Evolutionary conservation across 306 rosid species (phyloP).

Genomic region (Prunus persica): DNA sequence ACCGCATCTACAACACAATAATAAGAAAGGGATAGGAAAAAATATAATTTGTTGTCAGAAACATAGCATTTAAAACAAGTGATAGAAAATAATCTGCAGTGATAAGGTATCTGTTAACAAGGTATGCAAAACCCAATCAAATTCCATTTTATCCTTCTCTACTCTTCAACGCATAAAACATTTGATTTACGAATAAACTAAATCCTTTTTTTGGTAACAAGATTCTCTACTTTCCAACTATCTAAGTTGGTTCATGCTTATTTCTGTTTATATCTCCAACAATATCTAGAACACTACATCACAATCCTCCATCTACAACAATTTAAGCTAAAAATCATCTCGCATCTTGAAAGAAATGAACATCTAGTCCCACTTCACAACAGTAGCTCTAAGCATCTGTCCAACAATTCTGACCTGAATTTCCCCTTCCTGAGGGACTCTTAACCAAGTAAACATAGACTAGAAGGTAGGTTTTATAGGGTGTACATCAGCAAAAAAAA

Average conservation of each 20-base stretch:
- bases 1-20: constrained; percentile 1
- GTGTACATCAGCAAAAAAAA: neutral
- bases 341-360: neutral
- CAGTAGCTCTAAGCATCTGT: neutral
- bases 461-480: neutral
- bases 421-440: neutral
- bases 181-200: neutral
- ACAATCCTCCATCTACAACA: neutral
- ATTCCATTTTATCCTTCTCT: neutral
- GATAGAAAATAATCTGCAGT: neutral
- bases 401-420: neutral
- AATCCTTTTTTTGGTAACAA: neutral
- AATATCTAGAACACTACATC: neutral
- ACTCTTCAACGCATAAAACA: neutral
- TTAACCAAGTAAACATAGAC: neutral
- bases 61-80: neutral
- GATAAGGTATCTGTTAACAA: neutral
- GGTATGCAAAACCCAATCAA: neutral
- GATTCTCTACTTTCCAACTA: neutral
- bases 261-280: neutral
- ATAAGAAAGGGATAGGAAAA: neutral
- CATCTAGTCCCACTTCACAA: neutral
- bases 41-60: neutral
- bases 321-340: neutral
- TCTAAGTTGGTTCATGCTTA: neutral